Base-by-base conservation (phyloP, 2,329 filamentous ascomycete genomes). In the Huntiella abstrusa region DNA sequence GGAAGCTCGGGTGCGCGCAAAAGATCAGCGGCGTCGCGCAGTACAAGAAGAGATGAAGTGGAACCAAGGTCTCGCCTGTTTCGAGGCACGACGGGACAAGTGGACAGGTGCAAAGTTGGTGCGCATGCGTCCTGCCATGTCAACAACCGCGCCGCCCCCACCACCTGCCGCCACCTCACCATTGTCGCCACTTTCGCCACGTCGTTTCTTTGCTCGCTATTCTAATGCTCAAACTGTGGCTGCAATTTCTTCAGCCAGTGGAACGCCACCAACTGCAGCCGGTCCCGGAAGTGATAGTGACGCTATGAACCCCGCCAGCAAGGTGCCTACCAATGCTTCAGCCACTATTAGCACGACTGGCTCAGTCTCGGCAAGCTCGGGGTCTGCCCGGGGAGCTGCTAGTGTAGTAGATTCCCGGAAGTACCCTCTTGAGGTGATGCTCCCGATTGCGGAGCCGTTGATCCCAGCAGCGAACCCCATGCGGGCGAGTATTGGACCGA, bases 41-140 rank as follows among this genome's bases (percentile, higher is more conserved):
- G 57, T 74, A 43, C 70, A 73, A 51, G 73, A 76, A 47, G 80
- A 83, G 63, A 71, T 77, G 63, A 59, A 65, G 28, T 92, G 82
- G 78, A 96, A 95, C 55, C 68, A 79, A 34, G 88, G 88, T 0
- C 59, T 95, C 48, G 72, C 77, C n/a, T 81, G 80, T 58, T 96
- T 84, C 62, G 73, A 78, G 49, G 73, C 78, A 28, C 69, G 83
- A 49, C 72, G 87, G 42, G 77, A 94, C 62, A 77, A 76, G 5
- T 96, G 88, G 88, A 88, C 86, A 1, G 80, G 82, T 32, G 87
- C 85, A 32, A 72, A 71, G 52, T 70, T 66, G 8, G 71, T 70
- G 33, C 69, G 69, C 41, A 59, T 75, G 41, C 68, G 69, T 48
- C 63, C 65, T 36, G 72, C 70, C 53, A 11, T 37, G 4, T 15